Base-by-base conservation (phyloP, 306 rosid species). In the Hylodesmum podocarpum region DNA sequence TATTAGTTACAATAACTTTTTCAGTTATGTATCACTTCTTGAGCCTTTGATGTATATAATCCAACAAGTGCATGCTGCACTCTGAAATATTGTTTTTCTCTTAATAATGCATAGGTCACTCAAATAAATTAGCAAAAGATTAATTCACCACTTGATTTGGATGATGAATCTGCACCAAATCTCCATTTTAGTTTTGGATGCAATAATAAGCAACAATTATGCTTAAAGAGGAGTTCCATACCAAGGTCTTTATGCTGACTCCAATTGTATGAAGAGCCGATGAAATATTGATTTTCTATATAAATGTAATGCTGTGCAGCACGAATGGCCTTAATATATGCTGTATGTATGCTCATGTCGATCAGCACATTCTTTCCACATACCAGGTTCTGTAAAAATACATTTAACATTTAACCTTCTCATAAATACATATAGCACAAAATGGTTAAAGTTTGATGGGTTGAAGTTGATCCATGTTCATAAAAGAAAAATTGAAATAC, bases 311-410 rank as follows among this genome's bases (percentile, higher is more conserved):
- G 91, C 19, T 94, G 94, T 27, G 97, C 96, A 12, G 90, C 84
- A 3, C 98, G 91, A 76, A 94, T 94, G 46, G 97, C 93, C 78
- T 89, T 90, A 49, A 91, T 85, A 73, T 91, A 94, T 57, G 98
- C 98, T 58, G 94, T 79, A 80, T 91, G 97, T 86, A 94, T 91
- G 81, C 98, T 91, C 97, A 87, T 91, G 88, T 94, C 97, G 79
- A 91, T 91, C 78, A 94, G 73, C 47, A 89, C 85, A 81, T 94
- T 90, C 87, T 94, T 94, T 73, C 98, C 96, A 66, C 98, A 91
- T 25, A 89, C 87, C 54, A 94, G 83, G 85, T 94, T 91, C 97
- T 94, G 94, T 78, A 36, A 78, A 33, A 70, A 77, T 80, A 54
- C 14, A 63, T 55, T 55, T 5, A 29, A 57, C 67, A 66, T 39